Evolutionary conservation across 176 grass and related monocot species (phyloP).

Genomic region (Musa itinerans): DNA sequence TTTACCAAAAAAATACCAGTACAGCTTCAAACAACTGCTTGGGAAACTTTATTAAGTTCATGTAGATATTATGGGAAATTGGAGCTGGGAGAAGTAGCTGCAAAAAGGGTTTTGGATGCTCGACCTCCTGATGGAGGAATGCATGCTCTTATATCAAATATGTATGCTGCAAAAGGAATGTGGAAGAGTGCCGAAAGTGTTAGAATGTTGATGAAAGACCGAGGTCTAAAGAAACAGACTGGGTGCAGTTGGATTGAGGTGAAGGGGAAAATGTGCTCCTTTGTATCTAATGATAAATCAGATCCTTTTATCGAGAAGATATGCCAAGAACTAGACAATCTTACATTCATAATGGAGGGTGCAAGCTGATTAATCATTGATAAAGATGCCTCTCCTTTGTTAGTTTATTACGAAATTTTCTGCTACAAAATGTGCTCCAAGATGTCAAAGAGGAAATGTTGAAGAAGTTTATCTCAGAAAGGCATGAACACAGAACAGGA

Average conservation of each 20-base stretch:
- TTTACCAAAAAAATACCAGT: conserved; percentile 47
- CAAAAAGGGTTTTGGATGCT: conserved; percentile 40
- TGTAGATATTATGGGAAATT: conserved; percentile 57
- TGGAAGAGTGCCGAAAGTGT: conserved; percentile 45
- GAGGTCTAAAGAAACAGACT: conserved; percentile 57
- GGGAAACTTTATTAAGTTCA: conserved; percentile 67
- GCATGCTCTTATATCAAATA: conserved; percentile 59
- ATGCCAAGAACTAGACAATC: conserved; percentile 45
- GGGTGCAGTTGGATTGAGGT: conserved; percentile 72
- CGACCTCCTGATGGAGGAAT: conserved; percentile 58
- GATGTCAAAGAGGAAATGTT: background rate
- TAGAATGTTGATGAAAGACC: conserved; percentile 52
- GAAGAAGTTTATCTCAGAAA: background rate
- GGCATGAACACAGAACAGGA: background rate
- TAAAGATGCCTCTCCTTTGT: background rate
- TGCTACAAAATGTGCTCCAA: background rate
- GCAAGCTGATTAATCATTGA: conserved; percentile 12
- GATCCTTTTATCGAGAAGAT: conserved; percentile 46
- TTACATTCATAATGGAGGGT: conserved; percentile 47
- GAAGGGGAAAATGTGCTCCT: conserved; percentile 40
- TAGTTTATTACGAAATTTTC: background rate
- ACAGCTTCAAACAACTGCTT: conserved; percentile 40
- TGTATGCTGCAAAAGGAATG: conserved; percentile 63
- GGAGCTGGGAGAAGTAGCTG: conserved; percentile 51
- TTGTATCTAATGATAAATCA: conserved; percentile 52